Base-by-base conservation (phyloP, 1,139 yeast species). In the Casaregolazyma lundiana region DNA sequence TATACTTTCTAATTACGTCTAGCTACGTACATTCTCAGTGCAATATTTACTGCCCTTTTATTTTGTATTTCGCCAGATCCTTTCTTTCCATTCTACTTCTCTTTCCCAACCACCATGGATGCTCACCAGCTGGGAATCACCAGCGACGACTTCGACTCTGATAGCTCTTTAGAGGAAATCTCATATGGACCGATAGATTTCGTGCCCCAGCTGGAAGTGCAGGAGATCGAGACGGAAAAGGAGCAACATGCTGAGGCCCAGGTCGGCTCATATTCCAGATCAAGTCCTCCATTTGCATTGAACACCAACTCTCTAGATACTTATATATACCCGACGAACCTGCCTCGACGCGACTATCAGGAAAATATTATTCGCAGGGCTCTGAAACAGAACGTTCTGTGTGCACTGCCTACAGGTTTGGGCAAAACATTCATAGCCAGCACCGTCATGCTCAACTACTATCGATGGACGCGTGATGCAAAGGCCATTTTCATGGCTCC, bases 361-460 rank as follows among this genome's bases (percentile, higher is more conserved):
- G 80, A 75, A 61, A 81, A 81, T 53, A 89, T 92, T 50, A 89
- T 89, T 2, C 71, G 73, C 43, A 75, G 79, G 48, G 83, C 97
- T 0, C 69, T 94, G 43, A 81, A 77, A 58, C 74, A 81, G 53
- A 94, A 94, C 60, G 65, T 84, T 3, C 69, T 94, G 37, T 92
- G 95, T 57, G 96, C 97, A 0, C 75, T 94, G 21, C 99, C 99
- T 0, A 94, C 99, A 0, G 99, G 99, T 55, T 73, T 90, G 63
- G 99, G 99, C 41, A 94, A 94, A 66, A 94, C 99, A 0, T 89
- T 94, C 55, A 89, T 94, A 58, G 97, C 98, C 1, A 81, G 95
- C 37, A 84, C 96, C 0, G 94, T 92, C 22, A 94, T 94, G 88
- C 72, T 90, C 48, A 94, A 94, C 61, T 94, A 77, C 67, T 81